These are phyloP conservation scores for Lactarius hengduanensis DNA, from an alignment of 768 basidiomycete species.

Conservation along the genomic window DNA sequence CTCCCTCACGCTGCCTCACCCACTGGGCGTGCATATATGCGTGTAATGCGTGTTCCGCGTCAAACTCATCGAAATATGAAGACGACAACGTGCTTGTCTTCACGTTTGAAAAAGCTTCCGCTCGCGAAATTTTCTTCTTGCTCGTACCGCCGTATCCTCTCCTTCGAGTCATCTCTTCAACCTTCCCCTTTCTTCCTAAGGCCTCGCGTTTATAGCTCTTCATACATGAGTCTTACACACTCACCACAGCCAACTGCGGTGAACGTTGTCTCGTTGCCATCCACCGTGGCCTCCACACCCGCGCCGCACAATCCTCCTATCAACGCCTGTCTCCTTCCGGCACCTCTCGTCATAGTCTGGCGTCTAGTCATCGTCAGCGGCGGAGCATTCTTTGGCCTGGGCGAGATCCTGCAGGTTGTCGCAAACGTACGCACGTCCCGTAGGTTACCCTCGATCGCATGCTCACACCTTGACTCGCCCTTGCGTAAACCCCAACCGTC, in stretches of 20 bases:
- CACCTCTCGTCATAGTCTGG: constrained; percentile 22
- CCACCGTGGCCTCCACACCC: constrained; percentile 28
- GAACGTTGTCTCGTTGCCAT: constrained; percentile 20
- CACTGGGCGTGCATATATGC: constrained; percentile 1
- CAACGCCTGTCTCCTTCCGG: constrained; percentile 13
- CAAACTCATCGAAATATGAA: neutral
- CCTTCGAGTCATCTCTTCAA: neutral
- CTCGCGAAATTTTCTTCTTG: neutral
- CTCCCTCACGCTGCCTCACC: neutral
- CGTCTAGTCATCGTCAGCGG: constrained; percentile 54
- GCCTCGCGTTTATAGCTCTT: constrained; percentile 13
- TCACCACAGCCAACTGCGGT: constrained; percentile 12
- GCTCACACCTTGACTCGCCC: constrained; percentile 25
- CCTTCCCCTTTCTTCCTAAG: neutral
- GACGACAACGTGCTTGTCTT: constrained; percentile 8
- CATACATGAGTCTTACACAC: constrained; percentile 20
- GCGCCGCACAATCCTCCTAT: constrained; percentile 20
- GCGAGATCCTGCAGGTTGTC: constrained; percentile 73
- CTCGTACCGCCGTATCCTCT: neutral
- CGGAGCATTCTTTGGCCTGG: constrained; percentile 77
- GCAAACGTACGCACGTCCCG: constrained; percentile 54
- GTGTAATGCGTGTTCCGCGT: neutral
- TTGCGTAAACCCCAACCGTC: constrained; percentile 19
- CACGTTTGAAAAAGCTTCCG: neutral
- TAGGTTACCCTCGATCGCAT: constrained; percentile 11